Base-by-base conservation (phyloP, 352 stramenopile species). In the Globisporangium cystogenes region DNA sequence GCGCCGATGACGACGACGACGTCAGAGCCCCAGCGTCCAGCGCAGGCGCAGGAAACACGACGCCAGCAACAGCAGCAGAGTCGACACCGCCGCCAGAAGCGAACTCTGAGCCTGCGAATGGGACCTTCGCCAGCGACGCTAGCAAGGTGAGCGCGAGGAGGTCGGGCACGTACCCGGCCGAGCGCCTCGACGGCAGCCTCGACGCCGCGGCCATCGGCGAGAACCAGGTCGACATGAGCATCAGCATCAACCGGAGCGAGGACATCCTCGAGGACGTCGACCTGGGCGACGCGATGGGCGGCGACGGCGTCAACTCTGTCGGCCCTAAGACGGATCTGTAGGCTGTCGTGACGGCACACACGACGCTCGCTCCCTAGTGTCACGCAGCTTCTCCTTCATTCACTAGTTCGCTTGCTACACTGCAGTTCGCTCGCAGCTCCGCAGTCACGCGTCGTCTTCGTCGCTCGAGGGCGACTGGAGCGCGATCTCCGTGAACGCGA, bases 401-500 rank as follows among this genome's bases (percentile, higher is more conserved):
- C 53, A 39, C 55, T 46, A 20, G 6, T 48, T 61, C 20, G 40
- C 75, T 67, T 16, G 44, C 5, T n/a, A n/a, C n/a, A n/a, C n/a
- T n/a, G n/a, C n/a, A n/a, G n/a, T n/a, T n/a, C n/a, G n/a, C n/a
- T n/a, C n/a, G n/a, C n/a, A n/a, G n/a, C n/a, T n/a, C n/a, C n/a
- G n/a, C n/a, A 14, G 37, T 50, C 45, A 50, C 16, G 75, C 48
- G 39, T 49, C 41, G 11, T 37, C 49, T 21, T 36, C 49, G 27
- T 55, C 54, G 15, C 48, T 52, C 23, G 40, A 33, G 31, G 24
- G 26, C 14, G 76, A 71, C 45, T 86, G 72, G n/a, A 84, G 51
- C 21, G 60, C 76, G 33, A 89, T 89, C 42, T 89, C 78, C 0
- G 74, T 82, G 62, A 89, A 89, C 37, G 76, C 67, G 11, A 78